phyloP scores from a whole-genome alignment of 2,329 filamentous ascomycete genomes.

The Monosporascus sp. region DNA sequence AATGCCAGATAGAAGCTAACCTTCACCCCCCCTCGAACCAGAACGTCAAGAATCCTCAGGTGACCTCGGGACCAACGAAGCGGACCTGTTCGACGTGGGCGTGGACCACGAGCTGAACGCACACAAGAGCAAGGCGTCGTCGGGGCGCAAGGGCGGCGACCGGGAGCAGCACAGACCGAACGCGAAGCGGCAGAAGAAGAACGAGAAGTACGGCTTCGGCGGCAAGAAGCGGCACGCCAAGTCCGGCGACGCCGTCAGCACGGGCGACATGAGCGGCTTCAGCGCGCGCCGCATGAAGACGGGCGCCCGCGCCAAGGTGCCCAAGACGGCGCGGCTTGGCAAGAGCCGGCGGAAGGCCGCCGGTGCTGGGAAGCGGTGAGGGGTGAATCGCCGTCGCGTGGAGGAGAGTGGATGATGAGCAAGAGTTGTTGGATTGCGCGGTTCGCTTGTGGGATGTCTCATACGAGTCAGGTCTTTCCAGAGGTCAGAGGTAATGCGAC shows the following conservation, averaged over 20 bases:
- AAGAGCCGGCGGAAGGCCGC: conserved; percentile 47
- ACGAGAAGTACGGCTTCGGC: conserved; percentile 90
- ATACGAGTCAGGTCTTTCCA: no score
- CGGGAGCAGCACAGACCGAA: conserved; percentile 41
- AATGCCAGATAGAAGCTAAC: no score
- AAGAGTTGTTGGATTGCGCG: no score
- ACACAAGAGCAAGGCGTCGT: conserved; percentile 38
- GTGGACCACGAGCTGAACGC: conserved; percentile 63
- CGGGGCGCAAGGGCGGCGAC: conserved; percentile 33
- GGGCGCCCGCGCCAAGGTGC: conserved; percentile 29
- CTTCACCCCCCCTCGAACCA: conserved; percentile 31
- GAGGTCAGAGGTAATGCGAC: no score
- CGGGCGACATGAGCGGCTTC: conserved; percentile 75
- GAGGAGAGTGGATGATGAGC: no score
- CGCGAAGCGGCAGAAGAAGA: conserved; percentile 84
- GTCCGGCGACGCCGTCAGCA: conserved; percentile 82
- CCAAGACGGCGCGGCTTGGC: conserved; percentile 40
- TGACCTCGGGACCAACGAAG: conserved; percentile 65
- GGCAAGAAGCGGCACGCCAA: conserved; percentile 92
- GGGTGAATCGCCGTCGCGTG: no score
- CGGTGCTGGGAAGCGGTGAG: conserved; percentile 29
- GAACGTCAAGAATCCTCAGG: conserved; percentile 73
- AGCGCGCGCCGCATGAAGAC: conserved; percentile 81
- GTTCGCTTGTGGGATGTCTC: no score
- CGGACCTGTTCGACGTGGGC: conserved; percentile 86